Conservation (phyloP, 176 grass and related monocot species). For the Avena eriantha region DNA sequence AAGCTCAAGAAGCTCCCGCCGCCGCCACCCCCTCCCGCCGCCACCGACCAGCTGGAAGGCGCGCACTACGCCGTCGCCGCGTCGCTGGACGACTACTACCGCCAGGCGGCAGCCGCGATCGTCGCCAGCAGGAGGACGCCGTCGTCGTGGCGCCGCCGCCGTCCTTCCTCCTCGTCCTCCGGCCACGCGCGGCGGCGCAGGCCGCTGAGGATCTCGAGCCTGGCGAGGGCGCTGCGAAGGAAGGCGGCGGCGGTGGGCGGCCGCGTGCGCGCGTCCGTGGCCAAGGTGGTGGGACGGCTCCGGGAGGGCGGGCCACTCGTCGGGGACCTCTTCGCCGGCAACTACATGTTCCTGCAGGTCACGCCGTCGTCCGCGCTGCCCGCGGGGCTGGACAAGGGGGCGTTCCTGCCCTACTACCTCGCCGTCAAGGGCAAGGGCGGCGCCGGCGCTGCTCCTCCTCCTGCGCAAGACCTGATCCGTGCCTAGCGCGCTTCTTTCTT, state of each 20-base stretch:
- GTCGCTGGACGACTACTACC: background rate
- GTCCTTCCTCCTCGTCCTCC: background rate
- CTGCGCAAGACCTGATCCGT: conserved; percentile 32
- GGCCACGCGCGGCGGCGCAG: too few species aligned
- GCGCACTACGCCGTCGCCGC: background rate
- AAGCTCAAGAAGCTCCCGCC: conserved; percentile 57
- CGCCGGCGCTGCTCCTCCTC: background rate
- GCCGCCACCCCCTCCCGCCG: background rate
- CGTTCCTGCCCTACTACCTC: conserved; percentile 37
- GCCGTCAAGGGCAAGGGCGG: background rate
- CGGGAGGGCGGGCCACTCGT: conserved; percentile 74
- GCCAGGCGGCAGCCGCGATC: conserved; percentile 23
- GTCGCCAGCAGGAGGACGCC: conserved; percentile 6
- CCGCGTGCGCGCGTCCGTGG: conserved; percentile 49
- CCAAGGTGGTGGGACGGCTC: conserved; percentile 67
- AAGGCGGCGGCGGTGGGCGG: conserved; percentile 53
- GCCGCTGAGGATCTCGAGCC: conserved; percentile 57
- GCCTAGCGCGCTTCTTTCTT: background rate
- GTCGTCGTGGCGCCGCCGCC: background rate
- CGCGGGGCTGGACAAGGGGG: conserved; percentile 12
- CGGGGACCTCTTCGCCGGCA: conserved; percentile 83
- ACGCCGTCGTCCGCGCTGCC: conserved; percentile 58
- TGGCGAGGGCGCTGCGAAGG: conserved; percentile 52
- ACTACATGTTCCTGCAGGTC: conserved; percentile 98
- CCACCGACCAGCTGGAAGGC: background rate